Base-by-base conservation (phyloP, 1,139 yeast genomes). In the Kurtzmaniella quercitrusa region DNA sequence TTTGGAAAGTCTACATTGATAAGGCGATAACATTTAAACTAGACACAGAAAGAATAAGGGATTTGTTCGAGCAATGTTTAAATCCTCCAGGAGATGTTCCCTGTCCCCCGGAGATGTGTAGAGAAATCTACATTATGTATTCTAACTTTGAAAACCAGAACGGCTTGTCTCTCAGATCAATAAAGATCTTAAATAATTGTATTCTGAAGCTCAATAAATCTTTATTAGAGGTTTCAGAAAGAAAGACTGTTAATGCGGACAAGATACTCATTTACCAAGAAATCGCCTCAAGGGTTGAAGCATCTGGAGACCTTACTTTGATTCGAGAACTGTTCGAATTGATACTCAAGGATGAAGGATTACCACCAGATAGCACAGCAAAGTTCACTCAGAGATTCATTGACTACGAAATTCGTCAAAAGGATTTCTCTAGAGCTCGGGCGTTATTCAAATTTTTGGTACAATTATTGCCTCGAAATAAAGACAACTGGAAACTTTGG, bases 1-100 rank as follows among this genome's bases (percentile, higher is more conserved):
- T 90, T 25, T 88, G 94, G 93, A 79, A 77, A 47, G 65, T 77
- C 10, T 90, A 89, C 58, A 57, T 90, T 34, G 64, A 75, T 1
- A 81, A 78, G 47, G 74, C 80, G 0, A 51, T 82, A 12, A 57
- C 66, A 31, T 54, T 56, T 39, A 48, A 51, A 43, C 52, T 54
- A 39, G 61, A 52, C 52, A 59, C 43, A 1, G 96, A 88, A 52
- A 66, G 88, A 47, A 63, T 86, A 5, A 66, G 95, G 36, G 95
- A 87, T 49, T 56, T 86, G 16, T 89, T 87, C 61, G 95, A 88
- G 45, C 81, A 81, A 40, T 58, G 82, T 38, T 41, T 69, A 11
- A 23, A 49, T 33, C 48, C 46, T 79, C 4, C 55, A 77, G 31
- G 69, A 61, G 25, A 60, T 59, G 14, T n/a, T 3, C 21, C 39